Conservation (phyloP, 306 rosid genomes). For the Ormosia emarginata region DNA sequence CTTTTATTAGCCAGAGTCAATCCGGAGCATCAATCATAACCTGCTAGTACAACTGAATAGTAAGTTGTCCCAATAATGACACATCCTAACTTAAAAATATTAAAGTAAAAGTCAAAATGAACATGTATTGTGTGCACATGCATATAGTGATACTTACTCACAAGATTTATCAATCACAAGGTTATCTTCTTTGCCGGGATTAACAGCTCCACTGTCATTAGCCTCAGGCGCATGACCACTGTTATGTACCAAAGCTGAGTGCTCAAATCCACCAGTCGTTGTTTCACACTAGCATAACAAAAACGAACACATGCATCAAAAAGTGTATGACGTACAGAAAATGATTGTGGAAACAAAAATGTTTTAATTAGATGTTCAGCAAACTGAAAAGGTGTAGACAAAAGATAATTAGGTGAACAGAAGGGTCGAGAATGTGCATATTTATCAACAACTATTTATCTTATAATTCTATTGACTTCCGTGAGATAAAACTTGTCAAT, state of each 20-base stretch:
- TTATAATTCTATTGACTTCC: neutral
- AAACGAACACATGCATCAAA: neutral
- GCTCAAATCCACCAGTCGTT: slow-evolving; percentile 35
- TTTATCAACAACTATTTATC: neutral
- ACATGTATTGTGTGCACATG: neutral
- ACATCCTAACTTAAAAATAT: neutral
- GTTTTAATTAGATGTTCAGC: neutral
- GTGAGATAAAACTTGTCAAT: neutral
- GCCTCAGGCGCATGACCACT: slow-evolving; percentile 25
- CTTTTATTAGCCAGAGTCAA: slow-evolving; percentile 3
- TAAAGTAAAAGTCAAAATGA: neutral
- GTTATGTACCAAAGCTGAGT: slow-evolving; percentile 34
- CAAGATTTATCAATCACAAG: slow-evolving; percentile 29
- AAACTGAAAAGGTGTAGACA: neutral
- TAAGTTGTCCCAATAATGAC: neutral
- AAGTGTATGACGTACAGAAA: neutral
- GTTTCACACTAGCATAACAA: slow-evolving; percentile 46
- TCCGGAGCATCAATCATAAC: slow-evolving; percentile 30
- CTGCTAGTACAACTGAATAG: slow-evolving; percentile 21
- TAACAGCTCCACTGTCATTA: slow-evolving; percentile 33
- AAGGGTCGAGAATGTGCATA: neutral
- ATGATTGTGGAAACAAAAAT: neutral
- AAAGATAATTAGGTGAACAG: neutral
- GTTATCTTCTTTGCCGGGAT: slow-evolving; percentile 30
- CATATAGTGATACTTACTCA: slow-evolving; percentile 23